Conservation (phyloP, 1,139 yeast species). For the Hemisphaericaspora lyxosophila region DNA sequence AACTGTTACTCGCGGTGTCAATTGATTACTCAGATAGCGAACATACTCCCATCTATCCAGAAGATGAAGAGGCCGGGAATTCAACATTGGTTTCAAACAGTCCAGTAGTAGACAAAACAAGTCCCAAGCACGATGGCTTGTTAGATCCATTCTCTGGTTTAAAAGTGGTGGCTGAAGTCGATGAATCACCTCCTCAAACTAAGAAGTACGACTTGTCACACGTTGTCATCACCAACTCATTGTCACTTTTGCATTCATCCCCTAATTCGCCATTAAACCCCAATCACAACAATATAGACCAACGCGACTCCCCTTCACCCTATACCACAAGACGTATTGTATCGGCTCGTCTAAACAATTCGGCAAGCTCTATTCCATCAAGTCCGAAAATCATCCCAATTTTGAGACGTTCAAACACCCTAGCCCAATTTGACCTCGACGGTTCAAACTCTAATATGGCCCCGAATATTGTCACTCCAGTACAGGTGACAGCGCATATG, state of each 20-base stretch:
- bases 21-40: conserved; percentile 4
- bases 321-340: conserved; percentile 5
- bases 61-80: conserved; percentile 10
- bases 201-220: conserved; percentile 23
- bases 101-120: conserved; percentile 1
- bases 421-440: conserved; percentile 34
- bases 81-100: conserved; percentile 6
- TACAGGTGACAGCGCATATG: conserved; percentile 48
- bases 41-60: conserved; percentile 14
- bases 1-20: conserved; percentile 8
- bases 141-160: conserved; percentile 10
- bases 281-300: conserved; percentile 30
- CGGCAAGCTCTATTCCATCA: conserved; percentile 12
- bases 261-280: conserved; percentile 27
- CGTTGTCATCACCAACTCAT: conserved; percentile 20
- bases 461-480: conserved; percentile 45
- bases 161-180: conserved; percentile 8
- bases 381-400: conserved; percentile 8
- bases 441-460: conserved; percentile 30
- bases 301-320: conserved; percentile 16
- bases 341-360: conserved; percentile 9
- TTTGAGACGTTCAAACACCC: conserved; percentile 30
- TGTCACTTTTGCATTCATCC: conserved; percentile 14
- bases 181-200: conserved; percentile 2
- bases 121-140: conserved; percentile 6